Evolutionary conservation across 1,284 basidiomycete genomes (phyloP).

Genomic region (Cryptococcus sp.): DNA sequence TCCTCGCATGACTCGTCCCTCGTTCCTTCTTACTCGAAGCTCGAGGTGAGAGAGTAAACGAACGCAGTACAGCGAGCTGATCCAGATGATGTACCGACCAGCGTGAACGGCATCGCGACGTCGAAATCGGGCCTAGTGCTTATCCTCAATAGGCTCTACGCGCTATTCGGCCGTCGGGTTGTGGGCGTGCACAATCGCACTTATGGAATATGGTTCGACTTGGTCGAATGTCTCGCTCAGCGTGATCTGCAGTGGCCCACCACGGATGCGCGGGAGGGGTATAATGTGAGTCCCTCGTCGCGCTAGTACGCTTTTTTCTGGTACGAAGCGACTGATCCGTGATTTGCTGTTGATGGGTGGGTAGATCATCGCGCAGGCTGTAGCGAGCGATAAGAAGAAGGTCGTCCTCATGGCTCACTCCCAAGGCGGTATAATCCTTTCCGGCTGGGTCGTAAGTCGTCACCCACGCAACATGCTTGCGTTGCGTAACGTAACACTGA

Average conservation of each 20-base stretch:
- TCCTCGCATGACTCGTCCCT: not conserved
- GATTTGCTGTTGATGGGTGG: too few species aligned
- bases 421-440: constrained; percentile 43
- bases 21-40: not conserved
- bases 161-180: constrained; percentile 32
- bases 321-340: too few species aligned
- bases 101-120: constrained; percentile 45
- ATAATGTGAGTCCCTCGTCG: constrained; percentile 18
- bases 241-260: constrained; percentile 36
- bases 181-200: constrained; percentile 40
- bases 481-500: too few species aligned
- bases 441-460: constrained; percentile 28
- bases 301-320: too few species aligned
- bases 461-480: not conserved
- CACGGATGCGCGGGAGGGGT: constrained; percentile 29
- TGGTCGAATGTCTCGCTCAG: constrained; percentile 43
- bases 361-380: constrained; percentile 22
- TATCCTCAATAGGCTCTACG: constrained; percentile 26
- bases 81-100: too few species aligned
- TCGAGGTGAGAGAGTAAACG: too few species aligned
- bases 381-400: constrained; percentile 27
- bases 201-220: constrained; percentile 39
- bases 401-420: constrained; percentile 42
- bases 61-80: too few species aligned
- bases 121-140: constrained; percentile 25